A percentile compares a stretch with the other conserved stretches of the same genome.
Conservation (phyloP, 2,329 filamentous ascomycete genomes). For the Fusarium sp. region DNA sequence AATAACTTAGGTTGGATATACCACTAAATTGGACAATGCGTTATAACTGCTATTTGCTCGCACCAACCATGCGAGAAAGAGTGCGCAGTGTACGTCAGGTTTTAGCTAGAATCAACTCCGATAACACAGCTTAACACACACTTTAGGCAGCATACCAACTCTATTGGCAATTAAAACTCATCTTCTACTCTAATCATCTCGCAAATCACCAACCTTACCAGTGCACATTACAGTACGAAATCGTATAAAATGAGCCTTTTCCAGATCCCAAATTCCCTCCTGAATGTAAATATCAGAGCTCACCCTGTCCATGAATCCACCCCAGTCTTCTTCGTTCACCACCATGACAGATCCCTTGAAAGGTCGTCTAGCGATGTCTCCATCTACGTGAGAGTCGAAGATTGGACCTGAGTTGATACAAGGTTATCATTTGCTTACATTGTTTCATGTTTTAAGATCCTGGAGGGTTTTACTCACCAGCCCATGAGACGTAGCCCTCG, state of each 20-base stretch:
- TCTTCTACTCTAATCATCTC: too few relatives aligned
- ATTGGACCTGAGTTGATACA: neutral
- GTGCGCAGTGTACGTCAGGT: too few relatives aligned
- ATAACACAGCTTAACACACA: too few relatives aligned
- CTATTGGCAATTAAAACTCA: too few relatives aligned
- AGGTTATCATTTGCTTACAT: neutral
- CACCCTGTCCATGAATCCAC: neutral
- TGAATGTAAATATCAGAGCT: neutral
- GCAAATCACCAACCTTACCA: neutral
- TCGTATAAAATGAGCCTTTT: neutral
- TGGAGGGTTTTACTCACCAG: neutral
- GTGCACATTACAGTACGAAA: neutral
- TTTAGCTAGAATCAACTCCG: too few relatives aligned
- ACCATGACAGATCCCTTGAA: neutral
- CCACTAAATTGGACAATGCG: too few relatives aligned
- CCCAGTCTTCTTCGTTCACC: neutral
- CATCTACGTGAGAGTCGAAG: neutral
- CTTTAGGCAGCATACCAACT: too few relatives aligned
- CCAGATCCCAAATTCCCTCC: neutral
- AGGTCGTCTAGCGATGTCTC: neutral
- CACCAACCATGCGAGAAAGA: too few relatives aligned
- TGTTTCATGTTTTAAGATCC: neutral
- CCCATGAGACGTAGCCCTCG: neutral
- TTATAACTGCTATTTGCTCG: too few relatives aligned
- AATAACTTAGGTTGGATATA: neutral